Base-by-base conservation (phyloP, 495 filamentous ascomycete species). In the Lasiosphaeria ovina region DNA sequence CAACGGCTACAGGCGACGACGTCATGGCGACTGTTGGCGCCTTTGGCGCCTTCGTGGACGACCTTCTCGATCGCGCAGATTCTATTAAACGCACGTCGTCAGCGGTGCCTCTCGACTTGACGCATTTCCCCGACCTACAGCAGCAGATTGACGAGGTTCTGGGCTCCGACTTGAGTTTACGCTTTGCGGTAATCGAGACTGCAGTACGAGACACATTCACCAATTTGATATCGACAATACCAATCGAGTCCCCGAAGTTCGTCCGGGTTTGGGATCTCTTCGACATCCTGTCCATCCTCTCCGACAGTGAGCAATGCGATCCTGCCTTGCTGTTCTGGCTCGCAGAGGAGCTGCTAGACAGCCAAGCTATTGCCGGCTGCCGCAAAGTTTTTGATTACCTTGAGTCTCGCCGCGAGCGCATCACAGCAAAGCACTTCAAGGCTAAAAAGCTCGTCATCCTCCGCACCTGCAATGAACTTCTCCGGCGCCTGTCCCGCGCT, bases 291-390 rank as follows among this genome's bases (percentile, higher is more conserved):
- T 87, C 89, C 1, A 85, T 94, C 14, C 86, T 94, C 65, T 92
- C 92, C 56, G 93, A 99, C 66, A 80, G 71, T 65, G 91, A 91
- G 70, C 85, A 89, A 77, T 95, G 90, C 69, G 91, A 96, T 62
- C 83, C 90, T 1, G 90, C 87, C 33, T 79, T 98, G 40, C 82
- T 93, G 9, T 90, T 95, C 64, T 92, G 88, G 84, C 82, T 98
- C 12, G 87, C 97, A 16, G 94, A 99, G 70, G 94, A 99, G 70
- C 83, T 98, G 0, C 82, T 99, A 50, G 95, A 98, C 74, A 96
- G 91, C 61, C 94, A 97, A 69, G 96, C 92, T 0, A 95, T 96
- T 24, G 83, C 89, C 57, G 91, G 91, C 11, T 97, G 93, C 66
- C 86, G 92, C 55, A 90, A 83, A 32, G 86, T 97, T 2, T 98